These are phyloP conservation scores for Cutaneotrichosporon mucoides DNA, from an alignment of 1,284 basidiomycete species.

Conservation along the genomic window DNA sequence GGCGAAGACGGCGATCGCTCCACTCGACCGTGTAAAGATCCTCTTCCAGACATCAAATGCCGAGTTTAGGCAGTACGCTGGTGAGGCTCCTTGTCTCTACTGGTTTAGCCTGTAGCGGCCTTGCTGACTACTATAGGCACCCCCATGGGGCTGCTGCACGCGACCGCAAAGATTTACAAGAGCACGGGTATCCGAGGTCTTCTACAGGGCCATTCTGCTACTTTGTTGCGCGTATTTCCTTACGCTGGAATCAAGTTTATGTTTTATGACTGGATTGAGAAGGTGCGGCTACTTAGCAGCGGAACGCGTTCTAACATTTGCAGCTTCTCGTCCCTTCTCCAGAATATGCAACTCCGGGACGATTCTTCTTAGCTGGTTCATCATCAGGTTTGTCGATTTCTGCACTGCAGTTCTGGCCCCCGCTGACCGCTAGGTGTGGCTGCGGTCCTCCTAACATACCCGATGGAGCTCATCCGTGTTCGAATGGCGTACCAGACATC, in stretches of 20 bases:
- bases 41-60: slow-evolving; percentile 96
- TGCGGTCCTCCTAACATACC: slow-evolving; percentile 89
- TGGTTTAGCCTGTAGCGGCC: not conserved
- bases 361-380: slow-evolving; percentile 85
- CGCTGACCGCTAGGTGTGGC: slow-evolving; percentile 60
- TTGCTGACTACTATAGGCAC: slow-evolving; percentile 28
- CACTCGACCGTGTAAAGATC: slow-evolving; percentile 97
- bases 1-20: slow-evolving; percentile 97
- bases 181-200: slow-evolving; percentile 71
- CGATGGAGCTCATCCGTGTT: slow-evolving; percentile 90
- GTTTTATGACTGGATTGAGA: slow-evolving; percentile 85
- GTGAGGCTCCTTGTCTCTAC: slow-evolving; percentile 49
- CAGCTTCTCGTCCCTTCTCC: slow-evolving; percentile 75
- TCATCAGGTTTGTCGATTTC: slow-evolving; percentile 61
- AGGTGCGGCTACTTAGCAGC: slow-evolving; percentile 53
- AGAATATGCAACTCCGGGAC: slow-evolving; percentile 69
- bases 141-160: slow-evolving; percentile 63
- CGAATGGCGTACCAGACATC: slow-evolving; percentile 87
- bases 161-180: slow-evolving; percentile 72
- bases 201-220: slow-evolving; percentile 93
- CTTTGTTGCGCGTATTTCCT: slow-evolving; percentile 71
- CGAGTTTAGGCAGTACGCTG: slow-evolving; percentile 90
- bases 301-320: slow-evolving; percentile 39
- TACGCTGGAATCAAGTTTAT: slow-evolving; percentile 98
- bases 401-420: no score